Evolutionary conservation across 2,329 filamentous ascomycete genomes (phyloP), one percentile per base, ranked within the genome.

Genomic region (Pezicula radicicola): DNA sequence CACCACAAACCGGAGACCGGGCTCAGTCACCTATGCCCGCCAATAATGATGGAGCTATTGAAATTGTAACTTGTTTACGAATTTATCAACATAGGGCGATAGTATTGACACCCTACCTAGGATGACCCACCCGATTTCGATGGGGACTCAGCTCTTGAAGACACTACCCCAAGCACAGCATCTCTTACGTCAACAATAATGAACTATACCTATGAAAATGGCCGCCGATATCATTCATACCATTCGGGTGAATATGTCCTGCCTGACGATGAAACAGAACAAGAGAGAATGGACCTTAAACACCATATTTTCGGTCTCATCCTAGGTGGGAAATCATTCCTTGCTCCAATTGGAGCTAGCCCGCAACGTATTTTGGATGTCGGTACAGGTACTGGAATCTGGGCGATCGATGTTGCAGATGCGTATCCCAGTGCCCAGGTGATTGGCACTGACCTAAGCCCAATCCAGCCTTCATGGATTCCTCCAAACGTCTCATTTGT

Each of bases 401-500:
- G 72, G 72, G 67, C 70, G 4, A 71, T 74, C 18, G 44, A 46
- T 16, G 27, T 60, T 21, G 54, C 52, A 16, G 79, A 83, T 60
- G 62, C 71, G 45, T 86, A 83, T 54, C 84, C 83, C 18, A 62
- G 74, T 7, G 70, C 83, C 15, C 67, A 69, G 43, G 67, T 75
- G 9, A 25, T 55, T 10, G 84, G 82, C 39, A 85, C 81, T 8
- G 85, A 88, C 60, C 72, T 88, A 2, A 87, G 83, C 1, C 83
- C 84, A 1, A 83, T 87, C 19, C 85, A 88, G 61, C 83, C 84
- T 4, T 70, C 41, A 16, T 55, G 75, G 64, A 74, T 84, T 6
- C 81, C 82, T 1, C 70, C 74, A 37, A 88, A 87, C 59, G 79
- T 82, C 55, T 73, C 76, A 46, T 87, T 87, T 59, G 73, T 84